Conservation (phyloP, 2,329 filamentous ascomycete genomes). For the Cordyceps pruinosa region DNA sequence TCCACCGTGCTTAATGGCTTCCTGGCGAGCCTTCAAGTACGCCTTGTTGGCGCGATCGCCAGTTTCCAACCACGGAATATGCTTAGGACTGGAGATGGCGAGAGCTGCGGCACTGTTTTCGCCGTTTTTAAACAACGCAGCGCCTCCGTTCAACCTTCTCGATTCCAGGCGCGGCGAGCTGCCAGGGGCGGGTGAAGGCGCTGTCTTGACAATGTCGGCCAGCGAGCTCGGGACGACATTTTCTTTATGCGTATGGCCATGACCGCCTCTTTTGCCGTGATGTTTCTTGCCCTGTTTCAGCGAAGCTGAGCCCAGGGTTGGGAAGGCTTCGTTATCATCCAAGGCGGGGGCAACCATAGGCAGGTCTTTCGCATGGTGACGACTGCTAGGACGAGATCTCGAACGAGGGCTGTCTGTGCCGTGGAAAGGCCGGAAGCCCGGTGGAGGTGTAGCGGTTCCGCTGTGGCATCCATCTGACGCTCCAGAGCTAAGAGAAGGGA, state of each 20-base stretch:
- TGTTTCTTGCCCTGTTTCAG: constrained; percentile 81
- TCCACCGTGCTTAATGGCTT: constrained; percentile 95
- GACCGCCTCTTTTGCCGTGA: constrained; percentile 82
- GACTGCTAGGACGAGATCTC: constrained; percentile 77
- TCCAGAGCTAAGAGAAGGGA: constrained; percentile 64
- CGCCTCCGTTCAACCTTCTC: constrained; percentile 59
- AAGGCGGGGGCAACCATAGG: constrained; percentile 67
- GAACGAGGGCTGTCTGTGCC: constrained; percentile 58
- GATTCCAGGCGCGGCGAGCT: constrained; percentile 48
- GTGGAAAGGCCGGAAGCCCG: constrained; percentile 60
- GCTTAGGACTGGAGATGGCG: constrained; percentile 78
- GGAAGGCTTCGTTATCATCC: constrained; percentile 94
- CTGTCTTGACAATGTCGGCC: constrained; percentile 93
- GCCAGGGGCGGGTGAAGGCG: constrained; percentile 68
- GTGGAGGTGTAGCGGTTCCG: constrained; percentile 57
- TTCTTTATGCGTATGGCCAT: constrained; percentile 65
- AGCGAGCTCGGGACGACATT: constrained; percentile 66
- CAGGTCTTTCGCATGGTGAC: constrained; percentile 55
- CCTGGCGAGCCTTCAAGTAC: constrained; percentile 89
- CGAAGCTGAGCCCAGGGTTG: constrained; percentile 71
- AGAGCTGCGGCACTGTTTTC: constrained; percentile 78
- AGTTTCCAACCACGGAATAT: constrained; percentile 95
- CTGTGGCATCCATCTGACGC: constrained; percentile 46
- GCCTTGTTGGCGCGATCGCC: constrained; percentile 85
- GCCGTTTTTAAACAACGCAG: constrained; percentile 55